Conservation (phyloP, 352 stramenopile species). For the Globisporangium viniferum region DNA sequence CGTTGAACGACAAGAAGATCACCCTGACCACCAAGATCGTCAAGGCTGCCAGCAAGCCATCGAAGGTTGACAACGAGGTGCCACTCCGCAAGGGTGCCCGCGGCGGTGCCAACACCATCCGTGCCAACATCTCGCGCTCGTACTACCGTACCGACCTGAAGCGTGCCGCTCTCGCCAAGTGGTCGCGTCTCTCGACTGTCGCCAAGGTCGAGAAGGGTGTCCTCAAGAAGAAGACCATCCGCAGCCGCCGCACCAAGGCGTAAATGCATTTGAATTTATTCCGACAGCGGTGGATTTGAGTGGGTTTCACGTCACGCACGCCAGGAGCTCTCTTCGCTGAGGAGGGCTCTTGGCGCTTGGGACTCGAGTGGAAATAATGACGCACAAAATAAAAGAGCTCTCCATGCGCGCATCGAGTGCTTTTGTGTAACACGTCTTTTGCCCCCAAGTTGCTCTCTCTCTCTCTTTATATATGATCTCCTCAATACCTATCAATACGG, state of each 20-base stretch:
- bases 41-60: constrained; percentile 69
- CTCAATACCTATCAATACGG: background rate
- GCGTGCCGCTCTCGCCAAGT: constrained; percentile 80
- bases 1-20: constrained; percentile 85
- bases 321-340: background rate
- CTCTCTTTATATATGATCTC: background rate
- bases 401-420: constrained; percentile 18
- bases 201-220: constrained; percentile 89
- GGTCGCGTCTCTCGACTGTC: constrained; percentile 83
- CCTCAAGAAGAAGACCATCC: constrained; percentile 80
- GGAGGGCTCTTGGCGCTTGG: background rate
- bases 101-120: constrained; percentile 82
- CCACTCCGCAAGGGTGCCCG: constrained; percentile 83
- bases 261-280: constrained; percentile 34
- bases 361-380: constrained; percentile 51
- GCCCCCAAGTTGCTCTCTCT: background rate
- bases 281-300: constrained; percentile 8
- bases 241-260: constrained; percentile 78
- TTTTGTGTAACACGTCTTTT: constrained; percentile 13
- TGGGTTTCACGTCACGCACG: background rate
- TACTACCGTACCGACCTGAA: constrained; percentile 87
- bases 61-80: constrained; percentile 68
- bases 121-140: constrained; percentile 86
- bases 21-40: constrained; percentile 80
- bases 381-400: constrained; percentile 19